Conservation (phyloP, 1,284 basidiomycete species). For the Agaricales sp. region DNA sequence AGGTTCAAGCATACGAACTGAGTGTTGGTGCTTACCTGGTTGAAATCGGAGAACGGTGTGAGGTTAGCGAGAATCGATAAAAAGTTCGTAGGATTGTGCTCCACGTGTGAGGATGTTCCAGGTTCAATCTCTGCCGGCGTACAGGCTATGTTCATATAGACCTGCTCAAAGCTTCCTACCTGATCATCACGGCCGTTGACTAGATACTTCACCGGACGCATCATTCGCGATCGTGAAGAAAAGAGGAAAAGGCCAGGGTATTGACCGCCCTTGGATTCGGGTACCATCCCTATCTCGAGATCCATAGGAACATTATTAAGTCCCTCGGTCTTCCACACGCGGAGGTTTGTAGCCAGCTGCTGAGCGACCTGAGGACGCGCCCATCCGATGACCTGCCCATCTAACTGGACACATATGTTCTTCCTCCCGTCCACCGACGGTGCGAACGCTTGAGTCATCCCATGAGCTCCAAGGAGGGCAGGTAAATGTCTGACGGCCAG, state of each 20-base stretch:
- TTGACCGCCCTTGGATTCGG: slow-evolving; percentile 86
- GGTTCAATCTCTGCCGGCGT: slow-evolving; percentile 83
- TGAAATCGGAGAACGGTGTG: slow-evolving; percentile 92
- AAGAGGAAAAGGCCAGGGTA: slow-evolving; percentile 97
- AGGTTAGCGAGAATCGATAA: slow-evolving; percentile 80
- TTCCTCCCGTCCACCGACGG: slow-evolving; percentile 70
- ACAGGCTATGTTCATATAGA: slow-evolving; percentile 98
- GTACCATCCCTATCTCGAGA: slow-evolving; percentile 92
- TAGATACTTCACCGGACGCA: slow-evolving; percentile 94
- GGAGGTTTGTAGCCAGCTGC: slow-evolving; percentile 76
- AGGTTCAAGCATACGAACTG: no score
- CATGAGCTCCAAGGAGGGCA: slow-evolving; percentile 74
- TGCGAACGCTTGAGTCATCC: slow-evolving; percentile 90
- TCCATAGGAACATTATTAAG: slow-evolving; percentile 81
- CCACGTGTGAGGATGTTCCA: slow-evolving; percentile 82
- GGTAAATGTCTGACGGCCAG: slow-evolving; percentile 77
- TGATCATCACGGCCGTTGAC: slow-evolving; percentile 83
- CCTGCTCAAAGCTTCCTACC: slow-evolving; percentile 96
- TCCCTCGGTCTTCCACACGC: slow-evolving; percentile 94
- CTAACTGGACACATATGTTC: slow-evolving; percentile 87
- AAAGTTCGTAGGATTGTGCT: slow-evolving; percentile 93
- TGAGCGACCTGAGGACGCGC: slow-evolving; percentile 68
- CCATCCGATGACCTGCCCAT: slow-evolving; percentile 96
- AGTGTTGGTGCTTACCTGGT: slow-evolving; percentile 53
- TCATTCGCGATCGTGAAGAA: slow-evolving; percentile 85